These are phyloP conservation scores for Cavenderia fasciculata DNA, from an alignment of 78 protist species.

Conservation along the genomic window DNA sequence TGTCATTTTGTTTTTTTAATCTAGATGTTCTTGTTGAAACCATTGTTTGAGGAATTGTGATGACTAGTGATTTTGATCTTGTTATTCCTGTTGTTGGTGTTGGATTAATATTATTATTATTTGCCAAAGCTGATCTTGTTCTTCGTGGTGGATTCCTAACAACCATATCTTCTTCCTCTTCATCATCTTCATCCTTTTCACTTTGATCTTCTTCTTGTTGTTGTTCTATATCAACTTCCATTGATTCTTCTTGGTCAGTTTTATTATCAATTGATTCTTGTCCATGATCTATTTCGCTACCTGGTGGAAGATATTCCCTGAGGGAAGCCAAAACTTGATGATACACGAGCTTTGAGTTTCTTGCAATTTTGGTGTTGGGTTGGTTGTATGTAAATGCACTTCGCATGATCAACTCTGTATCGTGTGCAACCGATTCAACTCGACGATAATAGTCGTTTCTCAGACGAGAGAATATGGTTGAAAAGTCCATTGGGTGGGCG, in stretches of 20 bases:
- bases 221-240: background rate
- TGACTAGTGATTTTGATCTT: slow-evolving; percentile 1
- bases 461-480: slow-evolving; percentile 15
- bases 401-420: slow-evolving; percentile 36
- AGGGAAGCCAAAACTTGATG: background rate
- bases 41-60: no score
- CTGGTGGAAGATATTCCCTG: background rate
- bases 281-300: background rate
- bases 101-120: no score
- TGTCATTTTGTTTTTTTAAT: background rate
- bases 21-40: no score
- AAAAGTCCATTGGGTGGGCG: slow-evolving; percentile 72
- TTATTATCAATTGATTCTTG: background rate
- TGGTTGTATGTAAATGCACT: slow-evolving; percentile 57
- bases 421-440: slow-evolving; percentile 32
- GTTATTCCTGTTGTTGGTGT: background rate
- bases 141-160: background rate
- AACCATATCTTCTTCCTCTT: background rate
- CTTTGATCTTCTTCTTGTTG: background rate
- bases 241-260: background rate
- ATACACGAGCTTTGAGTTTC: slow-evolving; percentile 17
- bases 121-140: slow-evolving; percentile 15
- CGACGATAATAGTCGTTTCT: slow-evolving; percentile 35
- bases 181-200: background rate
- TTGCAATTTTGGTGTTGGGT: slow-evolving; percentile 56